Conservation (phyloP, 2,329 filamentous ascomycete genomes). For the Aureobasidium sp. region DNA sequence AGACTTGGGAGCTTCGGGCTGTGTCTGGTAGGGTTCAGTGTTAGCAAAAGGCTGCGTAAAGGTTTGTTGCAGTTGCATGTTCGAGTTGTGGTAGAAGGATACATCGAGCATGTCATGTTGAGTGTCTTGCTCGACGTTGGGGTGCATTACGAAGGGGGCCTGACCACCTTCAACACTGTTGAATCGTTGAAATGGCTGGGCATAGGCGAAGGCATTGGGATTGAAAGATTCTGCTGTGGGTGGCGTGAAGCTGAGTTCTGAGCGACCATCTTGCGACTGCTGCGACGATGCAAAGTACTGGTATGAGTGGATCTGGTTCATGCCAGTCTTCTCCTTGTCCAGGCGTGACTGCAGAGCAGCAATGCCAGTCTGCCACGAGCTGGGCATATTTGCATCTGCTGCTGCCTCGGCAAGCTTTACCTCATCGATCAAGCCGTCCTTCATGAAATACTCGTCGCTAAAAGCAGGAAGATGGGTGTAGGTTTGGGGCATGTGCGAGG, state of each 20-base stretch:
- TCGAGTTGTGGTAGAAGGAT: neutral
- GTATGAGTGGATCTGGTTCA: neutral
- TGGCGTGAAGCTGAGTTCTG: neutral
- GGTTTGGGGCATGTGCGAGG: neutral
- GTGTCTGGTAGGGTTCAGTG: neutral
- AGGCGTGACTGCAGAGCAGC: neutral
- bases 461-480: conserved; percentile 3
- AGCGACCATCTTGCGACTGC: neutral
- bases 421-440: neutral
- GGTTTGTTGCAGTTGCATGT: neutral
- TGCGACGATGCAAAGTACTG: neutral
- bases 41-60: neutral
- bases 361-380: neutral
- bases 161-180: conserved; percentile 2
- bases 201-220: neutral
- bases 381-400: neutral
- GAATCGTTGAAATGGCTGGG: neutral
- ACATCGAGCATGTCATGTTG: conserved; percentile 5
- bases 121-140: neutral
- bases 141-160: neutral
- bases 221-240: neutral
- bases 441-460: neutral
- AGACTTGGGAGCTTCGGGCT: neutral
- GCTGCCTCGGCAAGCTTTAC: neutral
- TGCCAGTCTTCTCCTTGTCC: conserved; percentile 1